These are phyloP conservation scores for Euphorbia schlechtendalii DNA, from an alignment of 441 rosid genomes.

Conservation along the genomic window DNA sequence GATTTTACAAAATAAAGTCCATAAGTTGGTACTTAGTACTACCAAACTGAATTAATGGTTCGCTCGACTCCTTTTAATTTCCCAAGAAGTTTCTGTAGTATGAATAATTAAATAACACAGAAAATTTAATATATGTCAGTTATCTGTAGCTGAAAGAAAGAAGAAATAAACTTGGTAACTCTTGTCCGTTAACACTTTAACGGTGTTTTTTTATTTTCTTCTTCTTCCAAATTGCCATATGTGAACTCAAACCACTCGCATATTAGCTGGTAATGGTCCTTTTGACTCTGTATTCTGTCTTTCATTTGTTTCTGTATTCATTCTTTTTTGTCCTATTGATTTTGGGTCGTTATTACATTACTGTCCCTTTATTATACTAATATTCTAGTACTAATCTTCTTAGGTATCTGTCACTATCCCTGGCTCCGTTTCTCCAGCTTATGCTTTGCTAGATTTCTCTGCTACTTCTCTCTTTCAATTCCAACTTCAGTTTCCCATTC, in stretches of 20 bases:
- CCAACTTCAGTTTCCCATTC: background rate
- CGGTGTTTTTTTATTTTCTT: no score
- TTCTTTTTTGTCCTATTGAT: background rate
- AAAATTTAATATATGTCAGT: no score
- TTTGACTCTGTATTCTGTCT: background rate
- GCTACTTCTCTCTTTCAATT: background rate
- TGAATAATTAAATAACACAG: no score
- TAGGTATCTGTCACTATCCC: no score
- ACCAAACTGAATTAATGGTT: no score
- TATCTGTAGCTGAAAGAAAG: no score
- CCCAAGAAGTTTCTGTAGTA: no score
- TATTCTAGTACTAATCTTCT: slow-evolving; percentile 18
- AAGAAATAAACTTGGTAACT: background rate
- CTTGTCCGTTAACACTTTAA: no score
- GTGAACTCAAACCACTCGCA: background rate
- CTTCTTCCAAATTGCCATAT: background rate
- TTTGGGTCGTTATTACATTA: background rate
- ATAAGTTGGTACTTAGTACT: no score
- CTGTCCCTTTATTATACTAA: background rate
- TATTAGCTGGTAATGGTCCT: slow-evolving; percentile 7
- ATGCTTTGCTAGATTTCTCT: slow-evolving; percentile 20
- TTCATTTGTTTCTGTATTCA: background rate
- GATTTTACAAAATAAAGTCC: no score
- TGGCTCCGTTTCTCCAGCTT: slow-evolving; percentile 26
- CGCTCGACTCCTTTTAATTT: no score